A percentile compares a stretch with the other conserved stretches of the same genome.
Evolutionary conservation across 176 grass and related monocot genomes (phyloP).

Genomic region (Triticum urartu): DNA sequence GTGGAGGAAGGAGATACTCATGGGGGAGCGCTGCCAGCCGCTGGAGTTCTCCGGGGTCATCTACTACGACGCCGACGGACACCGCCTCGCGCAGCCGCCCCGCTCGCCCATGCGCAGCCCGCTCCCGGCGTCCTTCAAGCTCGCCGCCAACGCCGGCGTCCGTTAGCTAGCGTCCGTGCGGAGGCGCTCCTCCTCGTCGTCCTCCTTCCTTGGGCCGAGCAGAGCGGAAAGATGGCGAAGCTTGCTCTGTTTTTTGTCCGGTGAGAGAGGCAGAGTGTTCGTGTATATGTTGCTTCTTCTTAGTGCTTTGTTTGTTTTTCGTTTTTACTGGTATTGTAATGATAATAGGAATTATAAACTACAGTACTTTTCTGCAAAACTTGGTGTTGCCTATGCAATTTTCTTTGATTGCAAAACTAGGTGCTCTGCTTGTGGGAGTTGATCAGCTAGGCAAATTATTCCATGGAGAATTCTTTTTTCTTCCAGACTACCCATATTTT

Average conservation of each 20-base stretch:
- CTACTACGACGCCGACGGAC: conserved; percentile 78
- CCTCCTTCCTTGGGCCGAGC: not conserved
- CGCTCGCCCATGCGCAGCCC: conserved; percentile 80
- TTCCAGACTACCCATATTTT: no score
- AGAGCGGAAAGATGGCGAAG: not conserved
- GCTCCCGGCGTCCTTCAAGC: conserved; percentile 25
- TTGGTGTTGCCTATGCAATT: not conserved
- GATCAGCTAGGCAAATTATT: not conserved
- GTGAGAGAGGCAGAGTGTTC: not conserved
- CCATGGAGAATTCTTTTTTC: no score
- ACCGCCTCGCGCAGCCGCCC: conserved; percentile 48
- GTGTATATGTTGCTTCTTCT: conserved; percentile 4
- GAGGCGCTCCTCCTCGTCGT: no score
- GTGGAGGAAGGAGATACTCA: conserved; percentile 73
- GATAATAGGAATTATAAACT: conserved; percentile 5
- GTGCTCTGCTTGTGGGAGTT: not conserved
- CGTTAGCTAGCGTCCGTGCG: not conserved
- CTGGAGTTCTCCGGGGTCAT: conserved; percentile 85
- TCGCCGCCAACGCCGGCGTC: conserved; percentile 2
- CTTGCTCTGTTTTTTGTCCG: conserved; percentile 25
- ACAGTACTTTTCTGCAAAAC: not conserved
- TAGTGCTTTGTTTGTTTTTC: not conserved
- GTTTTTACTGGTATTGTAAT: conserved; percentile 14
- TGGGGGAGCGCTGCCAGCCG: conserved; percentile 82
- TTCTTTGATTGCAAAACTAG: not conserved